Evolutionary conservation across 2,329 filamentous ascomycete species (phyloP).

Genomic region (Neonectria punicea): DNA sequence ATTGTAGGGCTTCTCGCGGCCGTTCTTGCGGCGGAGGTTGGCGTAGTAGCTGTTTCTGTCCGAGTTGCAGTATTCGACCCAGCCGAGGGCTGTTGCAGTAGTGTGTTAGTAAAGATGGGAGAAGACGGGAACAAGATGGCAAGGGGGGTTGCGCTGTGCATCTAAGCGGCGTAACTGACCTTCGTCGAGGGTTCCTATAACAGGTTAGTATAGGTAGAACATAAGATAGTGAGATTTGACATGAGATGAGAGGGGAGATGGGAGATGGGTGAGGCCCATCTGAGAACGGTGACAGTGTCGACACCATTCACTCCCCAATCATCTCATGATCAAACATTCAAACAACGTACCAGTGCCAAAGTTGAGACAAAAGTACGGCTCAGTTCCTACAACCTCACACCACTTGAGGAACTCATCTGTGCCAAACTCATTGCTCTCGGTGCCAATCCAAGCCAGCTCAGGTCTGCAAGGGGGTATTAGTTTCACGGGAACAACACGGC

Average conservation of each 20-base stretch:
- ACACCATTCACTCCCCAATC: background rate
- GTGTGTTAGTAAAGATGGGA: background rate
- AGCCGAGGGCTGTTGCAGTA: conserved; percentile 66
- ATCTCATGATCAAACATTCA: background rate
- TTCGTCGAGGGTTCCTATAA: conserved; percentile 52
- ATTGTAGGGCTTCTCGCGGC: conserved; percentile 79
- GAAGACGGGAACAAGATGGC: background rate
- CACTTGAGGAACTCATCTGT: conserved; percentile 89
- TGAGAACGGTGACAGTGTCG: background rate
- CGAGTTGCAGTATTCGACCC: conserved; percentile 90
- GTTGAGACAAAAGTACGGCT: conserved; percentile 84
- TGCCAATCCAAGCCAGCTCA: conserved; percentile 82
- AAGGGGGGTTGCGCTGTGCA: background rate
- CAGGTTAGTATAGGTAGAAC: conserved; percentile 10
- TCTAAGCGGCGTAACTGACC: conserved; percentile 36
- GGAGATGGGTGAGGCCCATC: background rate
- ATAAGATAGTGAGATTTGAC: background rate
- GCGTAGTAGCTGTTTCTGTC: conserved; percentile 83
- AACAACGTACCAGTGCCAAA: conserved; percentile 73
- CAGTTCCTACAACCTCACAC: conserved; percentile 77
- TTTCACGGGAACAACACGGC: background rate
- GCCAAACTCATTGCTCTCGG: conserved; percentile 82
- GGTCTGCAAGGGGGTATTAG: conserved; percentile 49
- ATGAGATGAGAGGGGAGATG: background rate
- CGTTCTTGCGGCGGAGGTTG: conserved; percentile 80